Evolutionary conservation across 2,329 filamentous ascomycete genomes (phyloP).

Genomic region (Leptographium galeiforme): DNA sequence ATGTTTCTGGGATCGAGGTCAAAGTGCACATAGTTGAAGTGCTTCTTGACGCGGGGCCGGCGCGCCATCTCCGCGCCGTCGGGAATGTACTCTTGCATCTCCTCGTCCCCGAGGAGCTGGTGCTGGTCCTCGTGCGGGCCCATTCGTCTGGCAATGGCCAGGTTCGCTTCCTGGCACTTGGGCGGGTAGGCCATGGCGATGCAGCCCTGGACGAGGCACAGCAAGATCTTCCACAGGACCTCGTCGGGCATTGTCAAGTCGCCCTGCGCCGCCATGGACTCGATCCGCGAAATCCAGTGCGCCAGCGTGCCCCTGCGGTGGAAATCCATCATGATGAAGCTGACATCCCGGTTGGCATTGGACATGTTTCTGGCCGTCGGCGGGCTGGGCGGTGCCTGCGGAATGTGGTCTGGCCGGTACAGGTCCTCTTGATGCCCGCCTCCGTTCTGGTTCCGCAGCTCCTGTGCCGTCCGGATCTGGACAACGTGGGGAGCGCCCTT

Average conservation of each 20-base stretch:
- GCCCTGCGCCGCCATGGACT: no score
- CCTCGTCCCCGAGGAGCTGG: not conserved
- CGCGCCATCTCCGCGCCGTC: not conserved
- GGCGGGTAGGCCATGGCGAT: constrained; percentile 11
- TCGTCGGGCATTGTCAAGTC: not conserved
- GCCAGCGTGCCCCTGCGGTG: constrained; percentile 2
- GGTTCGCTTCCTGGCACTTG: not conserved
- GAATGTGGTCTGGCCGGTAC: not conserved
- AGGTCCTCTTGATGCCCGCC: constrained; percentile 1
- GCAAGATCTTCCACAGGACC: constrained; percentile 9
- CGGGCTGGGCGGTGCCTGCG: not conserved
- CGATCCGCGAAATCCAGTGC: constrained; percentile 4
- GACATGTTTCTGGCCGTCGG: not conserved
- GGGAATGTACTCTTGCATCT: not conserved
- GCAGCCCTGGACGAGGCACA: constrained; percentile 10
- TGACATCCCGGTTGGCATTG: not conserved
- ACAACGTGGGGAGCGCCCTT: constrained; percentile 4
- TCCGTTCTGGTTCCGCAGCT: constrained; percentile 1
- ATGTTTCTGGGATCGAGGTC: constrained; percentile 12
- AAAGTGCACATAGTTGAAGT: constrained; percentile 12
- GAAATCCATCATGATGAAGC: constrained; percentile 8
- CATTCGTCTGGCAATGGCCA: no score
- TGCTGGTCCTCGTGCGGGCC: no score
- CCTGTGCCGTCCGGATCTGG: not conserved
- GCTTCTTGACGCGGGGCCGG: not conserved